phyloP scores from a whole-genome alignment of 1,284 basidiomycete genomes.

The Volvariella surrecta region DNA sequence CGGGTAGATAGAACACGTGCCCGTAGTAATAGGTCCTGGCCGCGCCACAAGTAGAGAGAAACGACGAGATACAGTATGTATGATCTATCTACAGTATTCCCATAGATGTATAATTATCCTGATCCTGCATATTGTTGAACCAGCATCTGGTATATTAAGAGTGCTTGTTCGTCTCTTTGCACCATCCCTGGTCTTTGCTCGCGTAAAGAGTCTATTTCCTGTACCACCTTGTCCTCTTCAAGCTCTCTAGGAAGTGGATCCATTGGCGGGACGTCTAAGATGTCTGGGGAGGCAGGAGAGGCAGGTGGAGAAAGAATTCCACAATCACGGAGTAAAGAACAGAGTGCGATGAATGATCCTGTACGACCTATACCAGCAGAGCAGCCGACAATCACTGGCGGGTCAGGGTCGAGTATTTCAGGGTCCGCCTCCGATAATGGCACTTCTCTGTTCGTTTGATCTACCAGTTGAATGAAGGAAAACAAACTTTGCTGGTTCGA shows the following conservation, averaged over 20 bases:
- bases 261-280: conserved; percentile 39
- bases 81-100: no score
- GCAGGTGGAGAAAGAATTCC: conserved; percentile 35
- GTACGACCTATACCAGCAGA: conserved; percentile 89
- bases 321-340: conserved; percentile 58
- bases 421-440: conserved; percentile 19
- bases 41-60: no score
- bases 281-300: conserved; percentile 18
- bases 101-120: no score
- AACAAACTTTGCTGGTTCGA: conserved; percentile 49
- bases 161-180: conserved; percentile 58
- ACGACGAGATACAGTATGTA: no score
- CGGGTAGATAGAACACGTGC: no score
- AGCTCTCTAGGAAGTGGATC: conserved; percentile 43
- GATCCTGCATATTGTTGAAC: no score
- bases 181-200: conserved; percentile 82
- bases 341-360: conserved; percentile 78
- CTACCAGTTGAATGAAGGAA: conserved; percentile 54
- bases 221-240: conserved; percentile 53
- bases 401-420: conserved; percentile 32
- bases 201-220: conserved; percentile 68
- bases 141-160: conserved; percentile 49
- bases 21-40: no score
- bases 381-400: conserved; percentile 79
- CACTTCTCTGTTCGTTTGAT: conserved; percentile 47